Evolutionary conservation across 2,329 filamentous ascomycete genomes (phyloP).

Genomic region (Thelonectria discophora): DNA sequence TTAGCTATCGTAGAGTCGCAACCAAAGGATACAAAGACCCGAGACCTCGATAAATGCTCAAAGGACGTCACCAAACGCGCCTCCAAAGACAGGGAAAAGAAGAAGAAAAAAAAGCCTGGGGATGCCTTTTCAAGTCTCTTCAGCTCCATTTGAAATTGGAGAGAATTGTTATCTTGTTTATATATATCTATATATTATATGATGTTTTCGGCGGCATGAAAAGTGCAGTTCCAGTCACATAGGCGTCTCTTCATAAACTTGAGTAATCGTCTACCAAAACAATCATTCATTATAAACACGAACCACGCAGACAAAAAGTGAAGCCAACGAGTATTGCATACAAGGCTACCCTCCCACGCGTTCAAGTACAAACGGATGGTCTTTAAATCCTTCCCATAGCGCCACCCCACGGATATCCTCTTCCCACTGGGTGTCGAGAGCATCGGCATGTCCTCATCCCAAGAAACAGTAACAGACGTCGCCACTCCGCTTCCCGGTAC

Average conservation of each 20-base stretch:
- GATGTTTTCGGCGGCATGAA: too few relatives aligned
- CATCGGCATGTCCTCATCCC: conserved; percentile 32
- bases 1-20: neutral
- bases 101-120: conserved; percentile 63
- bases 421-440: conserved; percentile 23
- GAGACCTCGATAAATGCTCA: conserved; percentile 8
- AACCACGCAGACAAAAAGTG: conserved; percentile 34
- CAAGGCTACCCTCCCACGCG: conserved; percentile 34
- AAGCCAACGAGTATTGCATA: conserved; percentile 36
- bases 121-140: conserved; percentile 82
- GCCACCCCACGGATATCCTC: conserved; percentile 30
- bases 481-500: conserved; percentile 25
- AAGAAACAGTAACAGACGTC: conserved; percentile 38
- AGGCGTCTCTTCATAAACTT: too few relatives aligned
- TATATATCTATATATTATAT: neutral
- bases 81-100: conserved; percentile 51
- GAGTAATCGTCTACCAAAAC: conserved; percentile 28
- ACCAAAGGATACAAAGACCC: conserved; percentile 5
- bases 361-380: conserved; percentile 40
- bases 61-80: conserved; percentile 34
- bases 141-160: conserved; percentile 55
- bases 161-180: neutral
- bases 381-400: conserved; percentile 37
- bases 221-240: too few relatives aligned
- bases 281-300: conserved; percentile 43